Base-by-base conservation (phyloP, 495 filamentous ascomycete species). In the Aspergillus campestris region DNA sequence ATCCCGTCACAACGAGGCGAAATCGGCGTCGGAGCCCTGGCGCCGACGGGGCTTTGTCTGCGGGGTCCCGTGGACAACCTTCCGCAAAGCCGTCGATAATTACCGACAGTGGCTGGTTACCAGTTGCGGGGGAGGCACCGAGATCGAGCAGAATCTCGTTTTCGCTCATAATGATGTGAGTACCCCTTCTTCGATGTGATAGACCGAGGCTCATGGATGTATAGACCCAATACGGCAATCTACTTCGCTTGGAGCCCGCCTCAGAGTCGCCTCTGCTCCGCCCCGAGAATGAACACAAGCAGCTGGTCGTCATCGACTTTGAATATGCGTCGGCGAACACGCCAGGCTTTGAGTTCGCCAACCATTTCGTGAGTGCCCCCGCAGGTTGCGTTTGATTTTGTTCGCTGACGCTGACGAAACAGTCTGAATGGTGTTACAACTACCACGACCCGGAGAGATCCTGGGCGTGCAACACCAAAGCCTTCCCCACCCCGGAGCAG, bases 151-250 rank as follows among this genome's bases (percentile, higher is more conserved):
- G 14, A 72, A 78, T 49, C 75, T 99, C 7, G 84, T 96, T 6
- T 99, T 99, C 72, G 87, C 89, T 24, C 92, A 99, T 64, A 97
- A 96, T 61, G 92, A 99, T 77, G 89, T 94, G 64, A 65, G 86
- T 72, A 32, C 14, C 41, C 41, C 13, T 47, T 7, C 7, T 44
- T 42, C 6, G 5, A 29, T 6, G 13, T 27, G n/a, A 24, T 27
- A 6, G 10, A 33, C 13, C 18, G 0, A 43, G 42, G 27, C 43
- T 65, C 31, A 61, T 54, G 13, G 38, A 35, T 33, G 7, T 41
- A 14, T 45, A 95, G 86, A 95, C 92, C 18, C 92, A 99, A 82
- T 97, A 97, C 59, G 92, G 92, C 43, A 99, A 99, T 57, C 87
- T 99, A 40, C 80, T 99, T 27, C 84, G 92, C n/a, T 71, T 96